Conservation (phyloP, 1,284 basidiomycete species). For the Paramarasmius palmivorus region DNA sequence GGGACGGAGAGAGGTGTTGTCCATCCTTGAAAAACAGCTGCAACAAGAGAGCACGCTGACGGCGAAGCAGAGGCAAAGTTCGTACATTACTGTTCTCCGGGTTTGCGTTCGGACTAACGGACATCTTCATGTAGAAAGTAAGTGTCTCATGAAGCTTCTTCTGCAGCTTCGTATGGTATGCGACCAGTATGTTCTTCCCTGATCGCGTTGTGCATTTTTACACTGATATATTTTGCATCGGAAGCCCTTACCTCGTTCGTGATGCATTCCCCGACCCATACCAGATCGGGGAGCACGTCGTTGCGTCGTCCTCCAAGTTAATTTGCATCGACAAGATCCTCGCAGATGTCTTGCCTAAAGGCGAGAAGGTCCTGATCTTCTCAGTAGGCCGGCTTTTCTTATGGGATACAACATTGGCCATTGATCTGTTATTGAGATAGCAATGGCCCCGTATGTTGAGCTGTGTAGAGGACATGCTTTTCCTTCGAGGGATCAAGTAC, state of each 20-base stretch:
- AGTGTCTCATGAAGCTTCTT: constrained; percentile 57
- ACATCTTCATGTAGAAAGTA: constrained; percentile 41
- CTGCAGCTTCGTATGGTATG: constrained; percentile 60
- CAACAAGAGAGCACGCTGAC: background rate
- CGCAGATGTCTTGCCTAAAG: constrained; percentile 72
- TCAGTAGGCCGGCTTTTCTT: constrained; percentile 50
- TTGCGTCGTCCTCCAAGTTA: constrained; percentile 67
- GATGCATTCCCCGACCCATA: constrained; percentile 54
- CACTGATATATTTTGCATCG: background rate
- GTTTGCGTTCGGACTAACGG: constrained; percentile 4
- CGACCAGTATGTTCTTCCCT: constrained; percentile 43
- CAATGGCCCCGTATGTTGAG: constrained; percentile 69
- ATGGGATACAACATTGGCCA: too few species aligned
- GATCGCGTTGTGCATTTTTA: background rate
- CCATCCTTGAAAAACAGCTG: constrained; percentile 36
- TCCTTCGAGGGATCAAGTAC: constrained; percentile 69
- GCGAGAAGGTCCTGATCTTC: constrained; percentile 84
- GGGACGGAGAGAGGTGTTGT: constrained; percentile 41
- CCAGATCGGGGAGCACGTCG: constrained; percentile 54
- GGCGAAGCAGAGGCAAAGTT: constrained; percentile 24
- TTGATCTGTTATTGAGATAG: constrained; percentile 2
- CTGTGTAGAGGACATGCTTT: constrained; percentile 82
- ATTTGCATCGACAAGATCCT: constrained; percentile 81
- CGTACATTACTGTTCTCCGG: background rate
- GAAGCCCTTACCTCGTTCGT: constrained; percentile 53